Conservation (phyloP, 2,329 filamentous ascomycete species). For the Ophiostoma sp. region DNA sequence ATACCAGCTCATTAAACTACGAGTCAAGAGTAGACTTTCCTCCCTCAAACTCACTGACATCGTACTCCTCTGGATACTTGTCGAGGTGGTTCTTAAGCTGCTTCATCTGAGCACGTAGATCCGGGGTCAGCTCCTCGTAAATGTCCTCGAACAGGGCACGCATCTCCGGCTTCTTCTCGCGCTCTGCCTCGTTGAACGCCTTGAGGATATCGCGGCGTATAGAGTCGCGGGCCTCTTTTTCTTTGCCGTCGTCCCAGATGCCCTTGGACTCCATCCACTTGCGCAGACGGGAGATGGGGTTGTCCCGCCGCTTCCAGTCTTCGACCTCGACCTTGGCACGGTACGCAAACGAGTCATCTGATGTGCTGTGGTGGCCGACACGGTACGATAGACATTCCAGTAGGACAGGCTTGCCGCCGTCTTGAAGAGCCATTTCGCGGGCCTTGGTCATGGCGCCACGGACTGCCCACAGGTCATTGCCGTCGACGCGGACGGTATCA, state of each 20-base stretch:
- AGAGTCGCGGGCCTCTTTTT: slow-evolving; percentile 48
- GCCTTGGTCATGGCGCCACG: slow-evolving; percentile 65
- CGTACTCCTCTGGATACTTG: slow-evolving; percentile 88
- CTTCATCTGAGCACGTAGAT: slow-evolving; percentile 61
- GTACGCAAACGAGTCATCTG: slow-evolving; percentile 95
- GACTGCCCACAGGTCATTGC: slow-evolving; percentile 76
- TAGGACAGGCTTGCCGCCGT: slow-evolving; percentile 76
- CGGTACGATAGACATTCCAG: slow-evolving; percentile 97
- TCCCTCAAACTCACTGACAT: slow-evolving; percentile 42
- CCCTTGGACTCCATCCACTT: slow-evolving; percentile 76
- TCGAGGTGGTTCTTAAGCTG: slow-evolving; percentile 72
- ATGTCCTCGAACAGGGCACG: slow-evolving; percentile 76
- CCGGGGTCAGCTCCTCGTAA: slow-evolving; percentile 72
- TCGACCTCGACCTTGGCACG: slow-evolving; percentile 87
- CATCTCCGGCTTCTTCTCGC: slow-evolving; percentile 71
- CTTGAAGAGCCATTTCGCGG: slow-evolving; percentile 68
- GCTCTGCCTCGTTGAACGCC: slow-evolving; percentile 79
- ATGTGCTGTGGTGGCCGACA: slow-evolving; percentile 93
- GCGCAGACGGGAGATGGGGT: slow-evolving; percentile 37
- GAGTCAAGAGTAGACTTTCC: slow-evolving; percentile 27
- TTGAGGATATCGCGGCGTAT: slow-evolving; percentile 59
- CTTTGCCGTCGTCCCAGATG: slow-evolving; percentile 78
- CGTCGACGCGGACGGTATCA: slow-evolving; percentile 74
- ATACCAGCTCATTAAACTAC: not conserved
- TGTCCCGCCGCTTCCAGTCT: slow-evolving; percentile 62